Conservation (phyloP, 805 yeast species). For the Saccharomyces paradoxus region DNA sequence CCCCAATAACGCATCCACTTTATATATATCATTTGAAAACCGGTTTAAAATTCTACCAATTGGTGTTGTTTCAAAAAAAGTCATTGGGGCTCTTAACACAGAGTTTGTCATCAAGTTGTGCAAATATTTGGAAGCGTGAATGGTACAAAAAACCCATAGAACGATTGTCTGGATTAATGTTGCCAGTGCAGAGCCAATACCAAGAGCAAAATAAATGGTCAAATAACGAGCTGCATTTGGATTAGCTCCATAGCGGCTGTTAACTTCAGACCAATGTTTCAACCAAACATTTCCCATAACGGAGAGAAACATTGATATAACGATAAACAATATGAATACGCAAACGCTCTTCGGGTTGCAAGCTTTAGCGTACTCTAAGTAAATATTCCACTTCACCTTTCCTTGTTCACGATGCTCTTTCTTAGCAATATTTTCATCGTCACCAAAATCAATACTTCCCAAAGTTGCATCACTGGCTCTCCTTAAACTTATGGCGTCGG, state of each 20-base stretch:
- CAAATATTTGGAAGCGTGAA: conserved; percentile 67
- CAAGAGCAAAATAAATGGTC: conserved; percentile 66
- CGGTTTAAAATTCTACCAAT: conserved; percentile 86
- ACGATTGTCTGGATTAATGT: conserved; percentile 58
- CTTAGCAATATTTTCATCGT: conserved; percentile 30
- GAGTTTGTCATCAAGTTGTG: conserved; percentile 68
- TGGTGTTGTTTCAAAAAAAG: conserved; percentile 92
- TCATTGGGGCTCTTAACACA: conserved; percentile 87
- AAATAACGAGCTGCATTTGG: conserved; percentile 67
- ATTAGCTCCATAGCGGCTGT: conserved; percentile 58
- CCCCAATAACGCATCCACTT: conserved; percentile 72
- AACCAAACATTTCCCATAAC: conserved; percentile 84
- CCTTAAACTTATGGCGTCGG: conserved; percentile 40
- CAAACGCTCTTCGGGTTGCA: conserved; percentile 65
- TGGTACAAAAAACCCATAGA: conserved; percentile 74
- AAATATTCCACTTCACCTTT: conserved; percentile 82
- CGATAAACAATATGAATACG: conserved; percentile 46
- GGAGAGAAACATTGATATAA: conserved; percentile 50
- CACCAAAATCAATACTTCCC: conserved; percentile 28
- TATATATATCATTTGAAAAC: conserved; percentile 84
- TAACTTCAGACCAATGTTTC: conserved; percentile 94
- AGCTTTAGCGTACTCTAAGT: conserved; percentile 75
- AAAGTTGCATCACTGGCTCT: conserved; percentile 50
- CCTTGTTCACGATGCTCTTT: conserved; percentile 89
- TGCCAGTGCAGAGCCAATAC: conserved; percentile 55